Evolutionary conservation across 2,329 filamentous ascomycete species (phyloP).

Genomic region (Monosporascus sp.): DNA sequence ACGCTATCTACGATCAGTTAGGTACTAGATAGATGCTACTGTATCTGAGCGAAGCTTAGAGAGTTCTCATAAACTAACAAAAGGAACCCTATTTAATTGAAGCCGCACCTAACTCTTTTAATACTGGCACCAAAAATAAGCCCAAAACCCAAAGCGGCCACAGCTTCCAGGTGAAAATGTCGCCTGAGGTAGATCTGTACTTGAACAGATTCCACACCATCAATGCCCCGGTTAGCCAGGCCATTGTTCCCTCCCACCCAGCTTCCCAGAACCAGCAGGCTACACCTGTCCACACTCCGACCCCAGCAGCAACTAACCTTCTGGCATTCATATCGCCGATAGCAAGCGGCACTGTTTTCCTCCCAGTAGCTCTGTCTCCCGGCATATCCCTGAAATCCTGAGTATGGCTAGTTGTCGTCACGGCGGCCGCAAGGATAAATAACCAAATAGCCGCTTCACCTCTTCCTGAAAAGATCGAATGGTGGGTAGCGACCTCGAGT

Average conservation of each 20-base stretch:
- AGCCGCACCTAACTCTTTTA: neutral
- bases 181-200: neutral
- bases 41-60: no score
- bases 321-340: conserved; percentile 4
- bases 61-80: no score
- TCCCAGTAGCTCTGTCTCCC: conserved; percentile 6
- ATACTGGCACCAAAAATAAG: neutral
- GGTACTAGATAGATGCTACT: no score
- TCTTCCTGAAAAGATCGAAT: conserved; percentile 3
- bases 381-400: conserved; percentile 11
- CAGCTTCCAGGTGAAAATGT: conserved; percentile 1
- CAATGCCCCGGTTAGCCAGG: neutral
- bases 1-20: no score
- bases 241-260: neutral
- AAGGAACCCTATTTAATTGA: no score
- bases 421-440: neutral
- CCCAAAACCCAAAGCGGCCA: conserved; percentile 1
- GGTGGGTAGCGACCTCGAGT: conserved; percentile 5
- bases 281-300: neutral
- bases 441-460: conserved; percentile 2
- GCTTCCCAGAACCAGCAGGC: conserved; percentile 4
- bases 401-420: conserved; percentile 2
- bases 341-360: conserved; percentile 6
- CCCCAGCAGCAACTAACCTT: neutral
- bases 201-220: neutral